Evolutionary conservation across 1,284 basidiomycete genomes (phyloP).

Genomic region (Porodaedalea pini): DNA sequence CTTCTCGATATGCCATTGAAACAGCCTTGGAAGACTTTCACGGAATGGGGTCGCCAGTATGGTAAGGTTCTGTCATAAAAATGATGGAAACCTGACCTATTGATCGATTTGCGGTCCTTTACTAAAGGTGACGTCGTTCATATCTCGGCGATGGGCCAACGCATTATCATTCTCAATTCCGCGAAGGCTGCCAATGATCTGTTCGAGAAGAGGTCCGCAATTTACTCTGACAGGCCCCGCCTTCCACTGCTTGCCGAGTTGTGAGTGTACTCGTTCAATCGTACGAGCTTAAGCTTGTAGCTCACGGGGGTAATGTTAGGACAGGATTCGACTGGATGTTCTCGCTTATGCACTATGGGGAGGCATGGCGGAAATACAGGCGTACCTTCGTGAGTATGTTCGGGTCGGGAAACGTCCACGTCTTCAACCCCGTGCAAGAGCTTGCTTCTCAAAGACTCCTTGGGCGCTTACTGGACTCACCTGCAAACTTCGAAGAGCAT

Average conservation of each 20-base stretch:
- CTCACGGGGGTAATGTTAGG: too few relatives aligned
- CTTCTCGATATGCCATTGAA: conserved; percentile 50
- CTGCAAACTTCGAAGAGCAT: conserved; percentile 48
- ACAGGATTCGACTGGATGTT: conserved; percentile 16
- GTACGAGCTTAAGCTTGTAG: too few relatives aligned
- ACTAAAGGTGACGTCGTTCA: conserved; percentile 6
- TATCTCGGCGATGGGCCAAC: conserved; percentile 20
- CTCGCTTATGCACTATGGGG: conserved; percentile 26
- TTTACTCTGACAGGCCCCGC: conserved; percentile 29
- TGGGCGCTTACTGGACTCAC: conserved; percentile 49
- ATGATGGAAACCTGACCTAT: too few relatives aligned
- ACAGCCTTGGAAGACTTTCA: conserved; percentile 49
- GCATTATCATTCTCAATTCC: conserved; percentile 27
- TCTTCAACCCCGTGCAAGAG: conserved; percentile 25
- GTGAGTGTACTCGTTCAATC: too few relatives aligned
- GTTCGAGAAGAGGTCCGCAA: conserved; percentile 26
- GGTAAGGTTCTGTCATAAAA: conserved; percentile 34
- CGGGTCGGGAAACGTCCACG: conserved; percentile 18
- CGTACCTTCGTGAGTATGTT: conserved; percentile 28
- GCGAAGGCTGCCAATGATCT: conserved; percentile 26
- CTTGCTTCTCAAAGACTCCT: conserved; percentile 31
- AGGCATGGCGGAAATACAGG: conserved; percentile 27
- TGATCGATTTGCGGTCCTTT: neutral
- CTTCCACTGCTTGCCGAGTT: conserved; percentile 7
- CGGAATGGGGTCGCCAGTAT: conserved; percentile 48